These are phyloP conservation scores for Coemansia sp. DNA, from an alignment of 192 early-diverging fungal genomes.

Conservation along the genomic window DNA sequence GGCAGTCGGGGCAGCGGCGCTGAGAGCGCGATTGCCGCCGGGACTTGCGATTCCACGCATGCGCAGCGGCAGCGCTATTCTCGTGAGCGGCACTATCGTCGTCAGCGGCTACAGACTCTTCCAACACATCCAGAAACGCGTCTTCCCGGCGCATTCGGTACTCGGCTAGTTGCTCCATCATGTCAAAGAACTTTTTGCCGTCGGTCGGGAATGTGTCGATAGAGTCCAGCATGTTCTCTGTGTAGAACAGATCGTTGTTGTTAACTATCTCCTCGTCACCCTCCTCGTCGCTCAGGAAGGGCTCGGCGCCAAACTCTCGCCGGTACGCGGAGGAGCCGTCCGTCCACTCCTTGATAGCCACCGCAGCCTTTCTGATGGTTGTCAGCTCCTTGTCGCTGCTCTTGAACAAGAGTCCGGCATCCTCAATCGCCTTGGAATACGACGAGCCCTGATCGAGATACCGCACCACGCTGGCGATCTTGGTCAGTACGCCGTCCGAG, in stretches of 20 bases:
- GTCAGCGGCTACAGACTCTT: constrained; percentile 33
- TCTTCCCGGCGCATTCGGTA: constrained; percentile 81
- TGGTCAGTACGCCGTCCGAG: background rate
- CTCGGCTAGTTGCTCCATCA: constrained; percentile 94
- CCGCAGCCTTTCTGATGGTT: constrained; percentile 5
- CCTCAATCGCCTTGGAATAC: background rate
- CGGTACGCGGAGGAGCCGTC: constrained; percentile 7
- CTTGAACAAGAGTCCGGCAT: constrained; percentile 3
- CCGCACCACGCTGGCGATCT: background rate
- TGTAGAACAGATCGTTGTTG: constrained; percentile 52
- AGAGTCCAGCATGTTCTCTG: constrained; percentile 41
- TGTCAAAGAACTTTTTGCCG: constrained; percentile 91
- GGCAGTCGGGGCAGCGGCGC: constrained; percentile 43
- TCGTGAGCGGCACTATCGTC: constrained; percentile 53
- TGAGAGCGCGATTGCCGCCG: constrained; percentile 7
- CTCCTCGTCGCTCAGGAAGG: constrained; percentile 6
- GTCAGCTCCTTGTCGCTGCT: constrained; percentile 7
- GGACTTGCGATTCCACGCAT: constrained; percentile 1
- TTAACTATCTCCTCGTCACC: constrained; percentile 5
- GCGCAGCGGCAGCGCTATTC: constrained; percentile 35
- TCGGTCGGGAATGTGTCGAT: constrained; percentile 64
- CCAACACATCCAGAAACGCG: constrained; percentile 36
- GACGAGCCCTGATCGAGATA: background rate
- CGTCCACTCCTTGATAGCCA: constrained; percentile 13
- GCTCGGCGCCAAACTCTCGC: constrained; percentile 10